Evolutionary conservation across 1,284 basidiomycete species (phyloP).

Genomic region (Cutaneotrichosporon sp.): DNA sequence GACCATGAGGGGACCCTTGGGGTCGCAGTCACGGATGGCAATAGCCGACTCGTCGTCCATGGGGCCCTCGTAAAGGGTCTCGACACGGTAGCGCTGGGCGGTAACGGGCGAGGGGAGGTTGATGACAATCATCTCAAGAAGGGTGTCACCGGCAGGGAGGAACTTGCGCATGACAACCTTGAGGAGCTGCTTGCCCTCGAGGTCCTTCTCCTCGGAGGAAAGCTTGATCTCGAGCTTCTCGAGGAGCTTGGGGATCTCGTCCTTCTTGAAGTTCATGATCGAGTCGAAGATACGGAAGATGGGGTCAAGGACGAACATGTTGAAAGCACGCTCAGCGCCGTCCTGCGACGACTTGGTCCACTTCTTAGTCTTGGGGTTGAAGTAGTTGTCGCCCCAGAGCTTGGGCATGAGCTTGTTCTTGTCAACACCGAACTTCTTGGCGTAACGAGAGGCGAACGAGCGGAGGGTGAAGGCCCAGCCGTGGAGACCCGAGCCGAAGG

Average conservation of each 20-base stretch:
- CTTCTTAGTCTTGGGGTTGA: conserved; percentile 96
- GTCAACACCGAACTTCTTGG: conserved; percentile 99
- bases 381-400: conserved; percentile 99
- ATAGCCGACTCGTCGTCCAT: conserved; percentile 99
- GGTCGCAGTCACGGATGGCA: conserved; percentile 97
- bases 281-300: conserved; percentile 99
- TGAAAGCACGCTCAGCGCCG: conserved; percentile 91
- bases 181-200: conserved; percentile 94
- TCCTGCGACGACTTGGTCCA: conserved; percentile 83
- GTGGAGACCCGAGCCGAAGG: conserved; percentile 98
- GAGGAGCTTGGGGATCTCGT: conserved; percentile 74
- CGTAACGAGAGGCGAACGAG: conserved; percentile 91
- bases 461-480: conserved; percentile 99
- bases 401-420: conserved; percentile 97
- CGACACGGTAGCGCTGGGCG: conserved; percentile 97
- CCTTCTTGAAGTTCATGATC: conserved; percentile 99
- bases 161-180: conserved; percentile 99
- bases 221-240: conserved; percentile 98
- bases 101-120: conserved; percentile 95
- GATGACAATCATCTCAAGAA: conserved; percentile 99
- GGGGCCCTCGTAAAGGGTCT: conserved; percentile 99
- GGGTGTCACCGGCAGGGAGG: conserved; percentile 96
- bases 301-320: conserved; percentile 95
- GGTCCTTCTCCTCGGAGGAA: conserved; percentile 81
- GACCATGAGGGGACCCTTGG: conserved; percentile 92